Base-by-base conservation (phyloP, 2,329 filamentous ascomycete genomes). In the Pestalotiopsis sp. region DNA sequence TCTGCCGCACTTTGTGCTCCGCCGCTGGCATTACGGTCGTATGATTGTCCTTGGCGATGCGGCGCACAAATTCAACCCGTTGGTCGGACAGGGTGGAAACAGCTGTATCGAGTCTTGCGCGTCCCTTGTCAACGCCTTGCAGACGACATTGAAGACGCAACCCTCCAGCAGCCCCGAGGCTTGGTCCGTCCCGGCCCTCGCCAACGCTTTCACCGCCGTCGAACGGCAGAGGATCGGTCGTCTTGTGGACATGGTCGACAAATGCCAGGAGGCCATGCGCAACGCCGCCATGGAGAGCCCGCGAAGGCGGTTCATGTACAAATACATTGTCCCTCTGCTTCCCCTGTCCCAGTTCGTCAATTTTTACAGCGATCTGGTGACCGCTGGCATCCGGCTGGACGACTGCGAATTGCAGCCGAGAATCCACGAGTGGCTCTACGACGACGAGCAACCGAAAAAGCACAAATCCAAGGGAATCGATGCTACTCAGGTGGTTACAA, bases 11-110 rank as follows among this genome's bases (percentile, higher is more conserved):
- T 66, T 66, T 66, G 64, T 66, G 31, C 49, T 66, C 27, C 31
- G 57, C 27, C 64, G 64, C 27, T 66, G 64, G 64, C 31, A 38
- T 36, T 39, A 20, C 13, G 64, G 64, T 27, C 27, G 64, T 0
- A 14, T 41, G n/a, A 31, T 66, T 5, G 64, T 66, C 12, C 13
- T 66, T 27, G 64, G 64, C 31, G 64, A 66, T 20, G 49, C 64
- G 2, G 64, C 64, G 45, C 64, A 66, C 52, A 66, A 66, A 31
- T 66, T 66, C 64, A 66, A 66, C 64, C 64, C 64, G 9, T 49
- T 66, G 17, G 64, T 66, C 27, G 64, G 64, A 14, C 64, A 66
- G 13, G 64, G 64, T 1, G 64, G 64, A 6, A 66, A 66, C 52
- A 66, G 64, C 49, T 58, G 49, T 20, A 41, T 66, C 49, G 64